These are phyloP conservation scores for Yarrowia galli DNA, from an alignment of 1,139 yeast genomes.

Conservation along the genomic window DNA sequence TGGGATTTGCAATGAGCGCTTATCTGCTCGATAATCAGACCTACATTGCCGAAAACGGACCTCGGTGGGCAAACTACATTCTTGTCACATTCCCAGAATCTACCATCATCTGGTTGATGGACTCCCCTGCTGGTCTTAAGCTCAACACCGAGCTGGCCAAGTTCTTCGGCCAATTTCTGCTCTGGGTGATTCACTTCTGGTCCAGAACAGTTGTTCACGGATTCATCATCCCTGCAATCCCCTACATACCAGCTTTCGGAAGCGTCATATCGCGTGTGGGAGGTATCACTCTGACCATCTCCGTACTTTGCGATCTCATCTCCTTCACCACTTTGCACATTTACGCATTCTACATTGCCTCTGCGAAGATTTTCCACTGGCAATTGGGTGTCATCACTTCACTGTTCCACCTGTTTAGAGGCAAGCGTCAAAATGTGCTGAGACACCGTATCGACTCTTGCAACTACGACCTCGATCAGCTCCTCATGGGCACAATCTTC, in stretches of 20 bases:
- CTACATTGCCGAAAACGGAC: slow-evolving; percentile 47
- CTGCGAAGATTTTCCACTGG: slow-evolving; percentile 79
- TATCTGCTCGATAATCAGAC: slow-evolving; percentile 58
- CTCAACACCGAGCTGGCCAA: slow-evolving; percentile 84
- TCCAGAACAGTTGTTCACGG: slow-evolving; percentile 45
- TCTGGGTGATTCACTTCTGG: slow-evolving; percentile 87
- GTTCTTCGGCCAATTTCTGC: slow-evolving; percentile 83
- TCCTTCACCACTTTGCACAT: slow-evolving; percentile 74
- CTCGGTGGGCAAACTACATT: slow-evolving; percentile 51
- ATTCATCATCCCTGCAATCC: slow-evolving; percentile 50
- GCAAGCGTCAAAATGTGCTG: slow-evolving; percentile 83
- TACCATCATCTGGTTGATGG: slow-evolving; percentile 77
- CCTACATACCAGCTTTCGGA: slow-evolving; percentile 47
- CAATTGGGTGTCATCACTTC: slow-evolving; percentile 74
- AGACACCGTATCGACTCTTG: slow-evolving; percentile 88
- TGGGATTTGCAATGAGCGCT: slow-evolving; percentile 71
- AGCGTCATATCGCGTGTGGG: slow-evolving; percentile 59
- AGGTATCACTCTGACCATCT: slow-evolving; percentile 71
- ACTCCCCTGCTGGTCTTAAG: slow-evolving; percentile 94
- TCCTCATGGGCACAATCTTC: slow-evolving; percentile 84
- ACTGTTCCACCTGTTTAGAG: slow-evolving; percentile 84
- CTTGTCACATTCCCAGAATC: slow-evolving; percentile 56
- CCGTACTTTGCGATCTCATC: slow-evolving; percentile 69
- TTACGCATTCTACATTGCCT: slow-evolving; percentile 75
- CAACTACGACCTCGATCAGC: slow-evolving; percentile 82